Percentiles rank a stretch among this genome's conserved stretches.
These are phyloP conservation scores for Alnus rubra DNA, from an alignment of 306 rosid species.

Conservation along the genomic window DNA sequence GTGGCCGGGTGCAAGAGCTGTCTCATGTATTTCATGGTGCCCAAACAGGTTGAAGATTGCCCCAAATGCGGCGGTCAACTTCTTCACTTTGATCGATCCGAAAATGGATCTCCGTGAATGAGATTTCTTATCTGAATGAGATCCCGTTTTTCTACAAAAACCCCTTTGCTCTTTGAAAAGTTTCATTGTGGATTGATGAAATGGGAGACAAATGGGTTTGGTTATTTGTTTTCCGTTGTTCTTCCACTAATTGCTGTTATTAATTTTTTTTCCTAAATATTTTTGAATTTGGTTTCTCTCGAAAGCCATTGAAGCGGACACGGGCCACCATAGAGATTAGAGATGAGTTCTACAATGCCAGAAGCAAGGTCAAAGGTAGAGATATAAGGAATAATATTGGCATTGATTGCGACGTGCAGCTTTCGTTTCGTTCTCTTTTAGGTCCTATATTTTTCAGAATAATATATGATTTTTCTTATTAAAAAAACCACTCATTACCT, in stretches of 20 bases:
- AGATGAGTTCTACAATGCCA: constrained; percentile 46
- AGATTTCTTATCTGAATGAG: not conserved
- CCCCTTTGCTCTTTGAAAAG: constrained; percentile 10
- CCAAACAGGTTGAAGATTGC: constrained; percentile 80
- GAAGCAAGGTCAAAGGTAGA: constrained; percentile 49
- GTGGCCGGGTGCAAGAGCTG: constrained; percentile 97
- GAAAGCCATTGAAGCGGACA: constrained; percentile 39
- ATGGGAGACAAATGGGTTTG: constrained; percentile 19
- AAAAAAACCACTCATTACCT: not conserved
- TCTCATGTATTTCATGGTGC: constrained; percentile 95
- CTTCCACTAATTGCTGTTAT: not conserved
- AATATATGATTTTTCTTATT: not conserved
- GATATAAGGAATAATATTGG: constrained; percentile 51
- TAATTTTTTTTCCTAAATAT: not conserved
- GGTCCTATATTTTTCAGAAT: not conserved
- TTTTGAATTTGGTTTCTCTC: constrained; percentile 15
- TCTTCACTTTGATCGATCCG: constrained; percentile 91
- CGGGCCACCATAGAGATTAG: constrained; percentile 31
- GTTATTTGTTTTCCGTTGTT: not conserved
- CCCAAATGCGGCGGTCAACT: constrained; percentile 88
- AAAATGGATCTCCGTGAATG: constrained; percentile 55
- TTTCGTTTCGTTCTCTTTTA: constrained; percentile 20
- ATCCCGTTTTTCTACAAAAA: not conserved
- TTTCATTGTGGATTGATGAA: constrained; percentile 17
- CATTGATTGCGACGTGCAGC: constrained; percentile 73